Conservation (phyloP, 129 eudicot species). For the Silybum marianum region DNA sequence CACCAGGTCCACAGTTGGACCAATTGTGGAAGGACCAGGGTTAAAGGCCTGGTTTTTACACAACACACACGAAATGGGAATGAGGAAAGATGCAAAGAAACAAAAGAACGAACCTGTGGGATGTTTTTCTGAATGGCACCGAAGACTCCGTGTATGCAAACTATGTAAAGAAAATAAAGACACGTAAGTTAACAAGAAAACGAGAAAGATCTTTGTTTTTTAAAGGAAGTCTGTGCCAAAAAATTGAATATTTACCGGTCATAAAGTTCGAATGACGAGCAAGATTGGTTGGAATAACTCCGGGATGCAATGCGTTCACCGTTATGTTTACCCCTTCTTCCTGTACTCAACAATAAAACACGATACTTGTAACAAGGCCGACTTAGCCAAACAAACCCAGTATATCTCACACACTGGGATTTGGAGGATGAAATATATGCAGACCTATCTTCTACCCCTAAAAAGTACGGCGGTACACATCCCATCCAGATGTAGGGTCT, state of each 20-base stretch:
- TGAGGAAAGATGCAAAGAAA: background rate
- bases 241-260: constrained; percentile 10
- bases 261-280: constrained; percentile 30
- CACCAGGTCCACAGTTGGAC: too few species aligned
- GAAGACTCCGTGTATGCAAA: constrained; percentile 23
- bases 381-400: background rate
- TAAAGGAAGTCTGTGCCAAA: background rate
- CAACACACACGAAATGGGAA: background rate
- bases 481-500: background rate
- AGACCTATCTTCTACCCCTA: background rate
- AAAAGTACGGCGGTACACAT: too few species aligned
- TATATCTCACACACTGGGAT: background rate
- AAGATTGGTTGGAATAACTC: constrained; percentile 44
- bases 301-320: constrained; percentile 41
- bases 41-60: background rate
- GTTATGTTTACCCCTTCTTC: constrained; percentile 41
- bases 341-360: constrained; percentile 18
- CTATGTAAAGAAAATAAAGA: constrained; percentile 18
- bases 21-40: too few species aligned
- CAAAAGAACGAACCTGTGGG: constrained; percentile 33
- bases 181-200: constrained; percentile 12
- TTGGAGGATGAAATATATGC: background rate
- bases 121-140: constrained; percentile 23
- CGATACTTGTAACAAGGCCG: constrained; percentile 2
- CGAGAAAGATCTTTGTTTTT: background rate